phyloP scores from a whole-genome alignment of 2,329 filamentous ascomycete genomes.

The Aspergillus awamori region DNA sequence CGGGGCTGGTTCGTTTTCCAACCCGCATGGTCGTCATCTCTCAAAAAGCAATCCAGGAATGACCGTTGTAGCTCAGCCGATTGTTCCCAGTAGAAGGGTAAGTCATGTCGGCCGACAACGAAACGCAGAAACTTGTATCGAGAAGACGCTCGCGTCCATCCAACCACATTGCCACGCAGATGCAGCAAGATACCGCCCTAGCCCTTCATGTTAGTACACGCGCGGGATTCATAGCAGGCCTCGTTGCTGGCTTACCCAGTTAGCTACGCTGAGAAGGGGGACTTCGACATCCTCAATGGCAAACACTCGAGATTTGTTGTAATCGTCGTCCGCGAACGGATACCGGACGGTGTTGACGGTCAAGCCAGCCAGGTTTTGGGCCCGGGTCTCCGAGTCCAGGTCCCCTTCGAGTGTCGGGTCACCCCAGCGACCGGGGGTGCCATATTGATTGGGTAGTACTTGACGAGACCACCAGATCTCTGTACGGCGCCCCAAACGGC shows the following conservation, averaged over 20 bases:
- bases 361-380: not conserved
- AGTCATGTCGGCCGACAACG: constrained; percentile 68
- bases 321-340: constrained; percentile 61
- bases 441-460: constrained; percentile 68
- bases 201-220: not conserved
- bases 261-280: constrained; percentile 66
- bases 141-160: constrained; percentile 63
- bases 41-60: constrained; percentile 71
- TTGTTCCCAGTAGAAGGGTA: constrained; percentile 70
- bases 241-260: constrained; percentile 54
- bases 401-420: constrained; percentile 17
- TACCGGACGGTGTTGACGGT: constrained; percentile 35
- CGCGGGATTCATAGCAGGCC: not conserved
- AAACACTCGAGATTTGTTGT: constrained; percentile 65
- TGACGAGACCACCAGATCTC: constrained; percentile 63
- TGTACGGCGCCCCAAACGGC: not conserved
- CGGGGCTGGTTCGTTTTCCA: constrained; percentile 52
- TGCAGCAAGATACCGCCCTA: constrained; percentile 64
- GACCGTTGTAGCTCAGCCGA: constrained; percentile 66
- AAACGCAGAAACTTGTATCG: constrained; percentile 68
- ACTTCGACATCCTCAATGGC: constrained; percentile 66
- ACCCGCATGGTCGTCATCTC: constrained; percentile 58
- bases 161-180: constrained; percentile 67
- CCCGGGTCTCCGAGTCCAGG: constrained; percentile 8
- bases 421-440: constrained; percentile 23